phyloP scores from a whole-genome alignment of 2,329 filamentous ascomycete genomes.

The Penicillium italicum region DNA sequence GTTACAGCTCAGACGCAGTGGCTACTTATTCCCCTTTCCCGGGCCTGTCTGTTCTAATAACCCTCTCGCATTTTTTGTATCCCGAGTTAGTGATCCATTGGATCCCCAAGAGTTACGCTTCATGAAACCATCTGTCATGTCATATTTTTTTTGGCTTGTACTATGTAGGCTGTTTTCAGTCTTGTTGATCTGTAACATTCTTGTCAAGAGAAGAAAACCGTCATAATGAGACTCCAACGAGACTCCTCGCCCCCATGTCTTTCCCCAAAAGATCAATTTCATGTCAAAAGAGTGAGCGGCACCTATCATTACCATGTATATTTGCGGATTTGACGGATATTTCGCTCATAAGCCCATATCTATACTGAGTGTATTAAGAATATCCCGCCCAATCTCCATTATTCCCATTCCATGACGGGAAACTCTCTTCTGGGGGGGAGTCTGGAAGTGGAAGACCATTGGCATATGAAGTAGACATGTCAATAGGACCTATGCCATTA shows the following conservation, averaged over 20 bases:
- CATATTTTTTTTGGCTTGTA: background rate
- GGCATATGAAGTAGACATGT: background rate
- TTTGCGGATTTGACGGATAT: background rate
- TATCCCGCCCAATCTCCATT: conserved; percentile 10
- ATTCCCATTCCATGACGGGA: conserved; percentile 10
- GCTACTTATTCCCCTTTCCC: conserved; percentile 14
- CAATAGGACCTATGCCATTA: background rate
- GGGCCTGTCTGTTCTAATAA: conserved; percentile 19
- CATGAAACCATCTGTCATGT: conserved; percentile 34
- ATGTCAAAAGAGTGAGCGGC: background rate
- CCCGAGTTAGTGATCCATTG: conserved; percentile 25
- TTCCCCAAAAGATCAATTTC: background rate
- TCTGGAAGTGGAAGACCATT: conserved; percentile 1
- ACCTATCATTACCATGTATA: background rate
- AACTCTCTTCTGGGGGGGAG: background rate
- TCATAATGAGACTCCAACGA: too few relatives aligned
- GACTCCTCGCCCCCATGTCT: too few relatives aligned
- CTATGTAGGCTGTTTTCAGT: background rate
- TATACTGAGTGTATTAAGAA: background rate
- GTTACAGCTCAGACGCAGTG: conserved; percentile 11
- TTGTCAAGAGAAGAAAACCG: background rate
- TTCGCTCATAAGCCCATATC: background rate
- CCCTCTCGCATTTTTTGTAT: conserved; percentile 25
- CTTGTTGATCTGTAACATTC: background rate
- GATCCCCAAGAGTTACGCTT: conserved; percentile 35